A percentile compares a stretch with the other conserved stretches of the same genome.
phyloP scores from a whole-genome alignment of 495 filamentous ascomycete species.

The Pyrenula aspistea region DNA sequence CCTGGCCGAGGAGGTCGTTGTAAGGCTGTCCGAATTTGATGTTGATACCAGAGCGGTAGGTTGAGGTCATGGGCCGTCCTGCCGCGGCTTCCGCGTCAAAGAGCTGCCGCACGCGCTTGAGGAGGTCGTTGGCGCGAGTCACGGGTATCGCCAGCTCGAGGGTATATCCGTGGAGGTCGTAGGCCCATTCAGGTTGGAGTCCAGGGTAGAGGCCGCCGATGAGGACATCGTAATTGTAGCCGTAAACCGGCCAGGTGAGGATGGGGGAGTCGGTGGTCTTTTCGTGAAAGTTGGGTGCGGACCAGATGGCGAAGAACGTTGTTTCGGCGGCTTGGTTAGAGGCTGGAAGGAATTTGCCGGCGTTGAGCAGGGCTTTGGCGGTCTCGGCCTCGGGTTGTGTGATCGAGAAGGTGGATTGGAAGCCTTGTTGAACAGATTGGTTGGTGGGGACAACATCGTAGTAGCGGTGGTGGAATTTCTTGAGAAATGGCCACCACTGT shows the following conservation, averaged over 20 bases:
- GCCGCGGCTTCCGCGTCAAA: slow-evolving; percentile 30
- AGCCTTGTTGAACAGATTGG: slow-evolving; percentile 27
- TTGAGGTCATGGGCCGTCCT: slow-evolving; percentile 31
- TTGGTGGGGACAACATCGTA: slow-evolving; percentile 30
- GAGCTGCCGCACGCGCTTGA: slow-evolving; percentile 29
- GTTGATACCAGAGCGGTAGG: slow-evolving; percentile 38
- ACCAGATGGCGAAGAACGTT: slow-evolving; percentile 32
- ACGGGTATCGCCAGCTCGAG: slow-evolving; percentile 38
- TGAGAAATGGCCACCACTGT: slow-evolving; percentile 37
- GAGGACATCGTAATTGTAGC: slow-evolving; percentile 37
- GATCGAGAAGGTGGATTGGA: slow-evolving; percentile 39
- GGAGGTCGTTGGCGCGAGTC: slow-evolving; percentile 30
- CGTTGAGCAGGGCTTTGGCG: slow-evolving; percentile 28
- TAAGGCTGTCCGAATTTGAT: slow-evolving; percentile 39
- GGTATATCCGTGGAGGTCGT: slow-evolving; percentile 29
- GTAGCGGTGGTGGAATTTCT: slow-evolving; percentile 36
- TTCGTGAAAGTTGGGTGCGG: slow-evolving; percentile 35
- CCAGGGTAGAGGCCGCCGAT: slow-evolving; percentile 36
- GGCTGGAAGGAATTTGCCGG: slow-evolving; percentile 31
- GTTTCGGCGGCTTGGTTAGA: slow-evolving; percentile 37
- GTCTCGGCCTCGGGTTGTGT: slow-evolving; percentile 26
- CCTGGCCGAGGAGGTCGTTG: slow-evolving; percentile 36
- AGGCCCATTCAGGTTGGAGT: slow-evolving; percentile 35
- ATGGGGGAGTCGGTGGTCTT: slow-evolving; percentile 29
- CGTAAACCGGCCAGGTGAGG: slow-evolving; percentile 32